These are phyloP conservation scores for Tephrocybe rancida DNA, from an alignment of 768 basidiomycete genomes.

Conservation along the genomic window DNA sequence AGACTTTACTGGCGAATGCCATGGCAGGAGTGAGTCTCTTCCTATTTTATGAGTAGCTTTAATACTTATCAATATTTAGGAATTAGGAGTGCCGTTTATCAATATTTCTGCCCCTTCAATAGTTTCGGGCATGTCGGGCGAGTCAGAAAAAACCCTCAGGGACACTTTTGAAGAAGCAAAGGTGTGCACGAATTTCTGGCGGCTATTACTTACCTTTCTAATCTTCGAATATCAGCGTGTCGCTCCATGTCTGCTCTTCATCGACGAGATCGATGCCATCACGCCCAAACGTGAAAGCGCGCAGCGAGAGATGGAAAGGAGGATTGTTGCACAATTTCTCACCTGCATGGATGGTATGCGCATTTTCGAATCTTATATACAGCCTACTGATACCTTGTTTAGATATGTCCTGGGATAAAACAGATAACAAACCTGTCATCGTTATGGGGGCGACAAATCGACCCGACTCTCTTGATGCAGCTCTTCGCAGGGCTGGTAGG, in stretches of 20 bases:
- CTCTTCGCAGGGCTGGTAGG: conserved; percentile 88
- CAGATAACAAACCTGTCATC: conserved; percentile 88
- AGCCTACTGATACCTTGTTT: background rate
- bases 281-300: conserved; percentile 98
- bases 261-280: conserved; percentile 98
- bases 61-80: conserved; percentile 45
- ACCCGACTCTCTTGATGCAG: conserved; percentile 93
- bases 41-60: background rate
- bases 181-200: conserved; percentile 39
- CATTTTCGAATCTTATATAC: background rate
- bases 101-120: conserved; percentile 93
- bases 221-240: conserved; percentile 53
- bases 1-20: conserved; percentile 92
- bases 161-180: conserved; percentile 98
- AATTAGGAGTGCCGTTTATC: conserved; percentile 92
- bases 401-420: conserved; percentile 97
- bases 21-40: conserved; percentile 80
- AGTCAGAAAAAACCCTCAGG: conserved; percentile 94
- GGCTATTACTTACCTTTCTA: background rate
- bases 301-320: conserved; percentile 96
- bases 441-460: conserved; percentile 97
- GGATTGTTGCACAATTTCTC: conserved; percentile 96
- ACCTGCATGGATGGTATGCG: conserved; percentile 95
- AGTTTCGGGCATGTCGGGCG: conserved; percentile 98
- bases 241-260: conserved; percentile 92